Conservation (phyloP, 805 yeast genomes). For the Myxozyma nipponensis region DNA sequence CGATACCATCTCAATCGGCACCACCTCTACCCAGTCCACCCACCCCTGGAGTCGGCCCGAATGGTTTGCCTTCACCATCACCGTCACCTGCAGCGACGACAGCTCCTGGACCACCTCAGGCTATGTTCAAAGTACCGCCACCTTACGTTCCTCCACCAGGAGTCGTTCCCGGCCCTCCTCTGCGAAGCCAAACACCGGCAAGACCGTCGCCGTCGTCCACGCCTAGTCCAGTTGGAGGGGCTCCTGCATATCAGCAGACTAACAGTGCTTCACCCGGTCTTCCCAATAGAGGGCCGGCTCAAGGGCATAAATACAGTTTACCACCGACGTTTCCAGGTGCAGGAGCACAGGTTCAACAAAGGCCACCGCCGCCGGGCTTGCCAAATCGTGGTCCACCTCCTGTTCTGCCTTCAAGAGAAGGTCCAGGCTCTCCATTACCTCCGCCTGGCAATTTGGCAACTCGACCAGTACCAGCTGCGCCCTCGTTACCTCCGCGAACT, state of each 20-base stretch:
- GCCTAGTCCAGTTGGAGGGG: conserved; percentile 23
- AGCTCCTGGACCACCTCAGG: conserved; percentile 35
- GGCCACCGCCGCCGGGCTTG: conserved; percentile 33
- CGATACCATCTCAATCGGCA: background rate
- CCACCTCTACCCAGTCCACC: conserved; percentile 10
- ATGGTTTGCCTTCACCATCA: conserved; percentile 21
- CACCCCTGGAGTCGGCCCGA: background rate
- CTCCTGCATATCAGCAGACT: conserved; percentile 9
- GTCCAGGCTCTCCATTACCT: conserved; percentile 4
- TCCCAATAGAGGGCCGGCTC: conserved; percentile 11
- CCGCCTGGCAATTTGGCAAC: conserved; percentile 14
- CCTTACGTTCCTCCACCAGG: conserved; percentile 15
- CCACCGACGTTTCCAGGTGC: conserved; percentile 29
- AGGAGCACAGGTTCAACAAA: conserved; percentile 27
- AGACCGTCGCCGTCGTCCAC: conserved; percentile 19
- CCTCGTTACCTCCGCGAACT: conserved; percentile 33
- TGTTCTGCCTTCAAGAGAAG: conserved; percentile 39
- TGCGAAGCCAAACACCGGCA: conserved; percentile 3
- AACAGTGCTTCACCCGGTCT: conserved; percentile 5
- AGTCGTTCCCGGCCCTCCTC: conserved; percentile 5
- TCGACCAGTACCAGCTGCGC: conserved; percentile 27
- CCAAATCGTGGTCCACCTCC: conserved; percentile 36
- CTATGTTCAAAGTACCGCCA: conserved; percentile 28
- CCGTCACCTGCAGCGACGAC: conserved; percentile 44
- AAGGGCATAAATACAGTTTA: conserved; percentile 23